Percentiles rank a stretch among this genome's conserved stretches.
Evolutionary conservation across 208 protist species (phyloP).

Genomic region (Crithidia fasciculata): DNA sequence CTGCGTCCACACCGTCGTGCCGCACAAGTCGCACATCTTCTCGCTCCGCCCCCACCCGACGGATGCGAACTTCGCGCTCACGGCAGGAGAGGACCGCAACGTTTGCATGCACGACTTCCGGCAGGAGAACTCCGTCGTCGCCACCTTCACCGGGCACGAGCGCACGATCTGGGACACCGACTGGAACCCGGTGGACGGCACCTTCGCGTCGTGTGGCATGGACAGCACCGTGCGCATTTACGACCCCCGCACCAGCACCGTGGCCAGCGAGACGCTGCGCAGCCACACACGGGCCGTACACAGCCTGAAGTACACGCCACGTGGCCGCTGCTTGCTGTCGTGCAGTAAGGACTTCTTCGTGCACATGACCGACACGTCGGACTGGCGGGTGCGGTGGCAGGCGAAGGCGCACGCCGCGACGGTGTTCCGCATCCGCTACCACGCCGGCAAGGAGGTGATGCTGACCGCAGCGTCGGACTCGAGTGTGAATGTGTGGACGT

Average conservation of each 20-base stretch:
- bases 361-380: slow-evolving; percentile 37
- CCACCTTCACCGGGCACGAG: slow-evolving; percentile 52
- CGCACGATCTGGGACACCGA: slow-evolving; percentile 71
- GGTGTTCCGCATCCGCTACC: slow-evolving; percentile 66
- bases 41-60: slow-evolving; percentile 41
- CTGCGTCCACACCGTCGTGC: slow-evolving; percentile 29
- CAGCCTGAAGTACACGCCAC: slow-evolving; percentile 53
- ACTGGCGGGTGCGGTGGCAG: slow-evolving; percentile 56
- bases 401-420: slow-evolving; percentile 53
- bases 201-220: slow-evolving; percentile 66
- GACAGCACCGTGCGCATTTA: slow-evolving; percentile 69
- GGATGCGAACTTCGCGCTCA: slow-evolving; percentile 48
- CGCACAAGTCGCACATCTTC: slow-evolving; percentile 67
- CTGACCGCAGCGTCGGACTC: slow-evolving; percentile 53
- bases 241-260: slow-evolving; percentile 49
- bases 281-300: slow-evolving; percentile 67
- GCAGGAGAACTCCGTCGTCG: slow-evolving; percentile 36
- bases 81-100: slow-evolving; percentile 54
- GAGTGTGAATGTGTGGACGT: slow-evolving; percentile 71
- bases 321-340: slow-evolving; percentile 52
- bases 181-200: slow-evolving; percentile 34
- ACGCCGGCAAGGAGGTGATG: slow-evolving; percentile 39
- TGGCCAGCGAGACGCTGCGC: slow-evolving; percentile 30
- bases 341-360: slow-evolving; percentile 59
- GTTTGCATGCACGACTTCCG: slow-evolving; percentile 79